Evolutionary conservation across 108 stramenopile genomes (phyloP).

Genomic region (Cyclotella atomus): DNA sequence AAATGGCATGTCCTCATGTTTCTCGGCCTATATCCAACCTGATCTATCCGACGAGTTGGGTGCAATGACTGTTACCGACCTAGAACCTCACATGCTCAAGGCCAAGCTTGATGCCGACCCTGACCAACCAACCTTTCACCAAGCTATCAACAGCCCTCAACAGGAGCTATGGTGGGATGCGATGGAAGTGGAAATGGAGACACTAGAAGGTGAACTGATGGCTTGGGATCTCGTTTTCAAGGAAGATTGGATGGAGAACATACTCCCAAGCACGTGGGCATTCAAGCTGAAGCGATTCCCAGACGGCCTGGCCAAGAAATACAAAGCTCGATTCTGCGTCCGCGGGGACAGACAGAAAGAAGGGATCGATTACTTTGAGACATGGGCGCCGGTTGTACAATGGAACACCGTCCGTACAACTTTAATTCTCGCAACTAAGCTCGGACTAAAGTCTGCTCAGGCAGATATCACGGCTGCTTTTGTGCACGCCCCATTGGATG

Average conservation of each 20-base stretch:
- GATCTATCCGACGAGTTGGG: not conserved
- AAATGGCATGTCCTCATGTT: not conserved
- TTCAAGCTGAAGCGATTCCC: constrained; percentile 1
- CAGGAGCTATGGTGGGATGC: not conserved
- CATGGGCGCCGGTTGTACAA: not conserved
- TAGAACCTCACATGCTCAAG: not conserved
- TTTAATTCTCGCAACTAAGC: not conserved
- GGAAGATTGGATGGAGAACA: not conserved
- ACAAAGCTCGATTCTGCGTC: not conserved
- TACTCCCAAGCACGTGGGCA: not conserved
- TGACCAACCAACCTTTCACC: not conserved
- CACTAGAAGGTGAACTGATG: not conserved
- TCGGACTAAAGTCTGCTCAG: not conserved
- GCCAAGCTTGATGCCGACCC: not conserved
- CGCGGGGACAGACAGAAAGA: not conserved
- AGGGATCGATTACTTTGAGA: not conserved
- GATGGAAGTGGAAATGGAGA: not conserved
- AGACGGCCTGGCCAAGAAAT: not conserved
- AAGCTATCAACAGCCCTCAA: constrained; percentile 39
- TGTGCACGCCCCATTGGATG: not conserved
- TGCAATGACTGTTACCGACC: not conserved
- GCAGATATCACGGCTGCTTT: not conserved
- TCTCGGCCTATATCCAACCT: not conserved
- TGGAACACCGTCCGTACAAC: not conserved
- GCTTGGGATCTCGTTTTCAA: not conserved